Base-by-base conservation (phyloP, 208 protist genomes). In the Acanthamoeba healyi region DNA sequence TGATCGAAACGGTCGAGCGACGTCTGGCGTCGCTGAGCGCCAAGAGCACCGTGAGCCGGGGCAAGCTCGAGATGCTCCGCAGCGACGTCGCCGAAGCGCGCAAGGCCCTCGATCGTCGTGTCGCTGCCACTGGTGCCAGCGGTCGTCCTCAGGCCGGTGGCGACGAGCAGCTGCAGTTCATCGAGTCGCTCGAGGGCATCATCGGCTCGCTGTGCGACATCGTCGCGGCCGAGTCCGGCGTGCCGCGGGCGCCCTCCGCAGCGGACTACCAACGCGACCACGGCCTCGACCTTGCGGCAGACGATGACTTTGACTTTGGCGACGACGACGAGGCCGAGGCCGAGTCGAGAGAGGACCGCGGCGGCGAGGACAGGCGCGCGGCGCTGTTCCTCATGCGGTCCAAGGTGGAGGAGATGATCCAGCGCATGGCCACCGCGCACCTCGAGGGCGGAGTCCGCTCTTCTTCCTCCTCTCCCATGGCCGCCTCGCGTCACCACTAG, bases 41-140 rank as follows among this genome's bases (percentile, higher is more conserved):
- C 42, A 14, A 19, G 19, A 51, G 40, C 10, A 22, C 38, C 15
- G 22, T 82, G 72, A 51, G 34, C 42, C 72, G 5, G 17, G 72
- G 72, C 72, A 82, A 82, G 42, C 72, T 82, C 40, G 72, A 82
- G 38, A 44, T 82, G 38, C 72, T 82, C 26, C 72, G 42, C 40
- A 15, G 72, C 72, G 72, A 82, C 72, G 72, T 82, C 26, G 72
- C 40, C 40, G 72, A 82, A 40, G 72, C 72, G 12, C 72, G 72
- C 26, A 82, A 82, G 72, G 72, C 72, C 12, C 72, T 82, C n/a
- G 72, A 32, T 10, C 72, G 72, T 26, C 36, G 26, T 34, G 38
- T 15, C 36, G 29, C 19, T 1, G 40, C 40, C 26, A 61, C 34
- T 17, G 12, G 36, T 9, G 22, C 2, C 2, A n/a, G 17, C 19